These are phyloP conservation scores for Kodamaea alishanica DNA, from an alignment of 1,139 yeast species.

Conservation along the genomic window DNA sequence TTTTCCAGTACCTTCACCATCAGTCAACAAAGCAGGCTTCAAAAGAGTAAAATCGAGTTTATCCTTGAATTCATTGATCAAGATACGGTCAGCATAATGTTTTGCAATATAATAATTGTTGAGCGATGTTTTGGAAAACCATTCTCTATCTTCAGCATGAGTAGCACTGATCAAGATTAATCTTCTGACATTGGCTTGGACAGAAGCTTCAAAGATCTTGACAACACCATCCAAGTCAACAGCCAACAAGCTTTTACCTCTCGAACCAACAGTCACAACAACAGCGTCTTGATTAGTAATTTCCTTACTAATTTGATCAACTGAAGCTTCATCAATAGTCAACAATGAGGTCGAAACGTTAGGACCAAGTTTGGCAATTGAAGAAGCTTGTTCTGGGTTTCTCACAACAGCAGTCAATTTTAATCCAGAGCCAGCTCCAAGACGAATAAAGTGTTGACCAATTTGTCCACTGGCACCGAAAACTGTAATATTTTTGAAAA, in stretches of 20 bases:
- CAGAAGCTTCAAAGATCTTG: slow-evolving; percentile 55
- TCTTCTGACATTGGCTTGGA: slow-evolving; percentile 42
- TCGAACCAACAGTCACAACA: slow-evolving; percentile 63
- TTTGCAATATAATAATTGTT: slow-evolving; percentile 50
- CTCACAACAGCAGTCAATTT: slow-evolving; percentile 53
- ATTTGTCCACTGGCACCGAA: slow-evolving; percentile 65
- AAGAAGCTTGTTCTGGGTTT: slow-evolving; percentile 38
- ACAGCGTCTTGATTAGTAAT: slow-evolving; percentile 54
- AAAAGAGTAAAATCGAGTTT: slow-evolving; percentile 50
- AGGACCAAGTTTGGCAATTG: slow-evolving; percentile 33
- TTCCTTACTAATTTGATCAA: slow-evolving; percentile 30
- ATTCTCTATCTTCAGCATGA: slow-evolving; percentile 47
- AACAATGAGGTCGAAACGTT: slow-evolving; percentile 36
- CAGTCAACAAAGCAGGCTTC: slow-evolving; percentile 45
- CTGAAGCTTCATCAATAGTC: slow-evolving; percentile 32
- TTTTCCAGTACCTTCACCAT: slow-evolving; percentile 39
- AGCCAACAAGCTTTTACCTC: slow-evolving; percentile 50
- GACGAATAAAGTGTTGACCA: slow-evolving; percentile 37
- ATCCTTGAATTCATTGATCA: slow-evolving; percentile 29
- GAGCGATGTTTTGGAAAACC: slow-evolving; percentile 24
- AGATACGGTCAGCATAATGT: slow-evolving; percentile 52
- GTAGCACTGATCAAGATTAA: slow-evolving; percentile 56
- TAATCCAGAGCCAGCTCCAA: slow-evolving; percentile 26
- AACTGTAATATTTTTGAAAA: slow-evolving; percentile 18
- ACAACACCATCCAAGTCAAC: slow-evolving; percentile 65